Conservation (phyloP, 768 basidiomycete genomes). For the Leucosporidium yakuticum region DNA sequence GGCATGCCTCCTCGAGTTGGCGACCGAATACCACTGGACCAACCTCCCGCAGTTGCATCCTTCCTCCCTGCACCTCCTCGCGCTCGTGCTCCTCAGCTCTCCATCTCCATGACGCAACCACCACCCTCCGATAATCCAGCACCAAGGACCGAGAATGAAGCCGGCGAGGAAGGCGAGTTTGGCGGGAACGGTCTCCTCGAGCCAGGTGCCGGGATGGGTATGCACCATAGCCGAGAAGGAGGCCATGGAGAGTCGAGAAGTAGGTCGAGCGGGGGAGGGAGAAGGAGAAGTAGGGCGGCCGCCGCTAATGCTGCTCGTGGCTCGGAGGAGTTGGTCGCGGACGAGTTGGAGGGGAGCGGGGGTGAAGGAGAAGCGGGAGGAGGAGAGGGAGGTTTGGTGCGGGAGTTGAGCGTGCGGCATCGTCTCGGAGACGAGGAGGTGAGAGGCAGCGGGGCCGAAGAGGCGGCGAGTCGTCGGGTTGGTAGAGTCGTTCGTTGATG, state of each 20-base stretch:
- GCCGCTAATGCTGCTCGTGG: neutral
- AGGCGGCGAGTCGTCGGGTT: neutral
- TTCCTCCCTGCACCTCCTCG: constrained; percentile 13
- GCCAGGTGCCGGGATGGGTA: constrained; percentile 9
- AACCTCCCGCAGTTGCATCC: constrained; percentile 24
- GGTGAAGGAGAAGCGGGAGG: constrained; percentile 30
- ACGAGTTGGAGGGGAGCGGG: constrained; percentile 29
- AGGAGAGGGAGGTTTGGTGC: neutral
- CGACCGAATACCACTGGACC: constrained; percentile 10
- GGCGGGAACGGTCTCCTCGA: constrained; percentile 34
- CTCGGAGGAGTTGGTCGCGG: constrained; percentile 25
- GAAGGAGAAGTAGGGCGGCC: neutral
- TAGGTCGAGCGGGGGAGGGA: neutral
- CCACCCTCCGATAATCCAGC: constrained; percentile 32
- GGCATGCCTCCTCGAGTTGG: constrained; percentile 2
- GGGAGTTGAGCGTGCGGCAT: neutral
- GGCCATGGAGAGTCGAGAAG: neutral
- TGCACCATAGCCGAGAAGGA: constrained; percentile 4
- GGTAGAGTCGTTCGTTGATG: neutral
- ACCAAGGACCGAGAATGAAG: constrained; percentile 32
- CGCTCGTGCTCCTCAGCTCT: constrained; percentile 14
- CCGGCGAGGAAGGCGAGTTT: constrained; percentile 35
- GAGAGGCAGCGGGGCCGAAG: constrained; percentile 11
- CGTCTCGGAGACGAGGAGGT: constrained; percentile 14
- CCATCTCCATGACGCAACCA: constrained; percentile 22